Percentiles rank a stretch among this genome's conserved stretches.
Conservation (phyloP, 805 yeast genomes). For the Gaillardinia entomophila region DNA sequence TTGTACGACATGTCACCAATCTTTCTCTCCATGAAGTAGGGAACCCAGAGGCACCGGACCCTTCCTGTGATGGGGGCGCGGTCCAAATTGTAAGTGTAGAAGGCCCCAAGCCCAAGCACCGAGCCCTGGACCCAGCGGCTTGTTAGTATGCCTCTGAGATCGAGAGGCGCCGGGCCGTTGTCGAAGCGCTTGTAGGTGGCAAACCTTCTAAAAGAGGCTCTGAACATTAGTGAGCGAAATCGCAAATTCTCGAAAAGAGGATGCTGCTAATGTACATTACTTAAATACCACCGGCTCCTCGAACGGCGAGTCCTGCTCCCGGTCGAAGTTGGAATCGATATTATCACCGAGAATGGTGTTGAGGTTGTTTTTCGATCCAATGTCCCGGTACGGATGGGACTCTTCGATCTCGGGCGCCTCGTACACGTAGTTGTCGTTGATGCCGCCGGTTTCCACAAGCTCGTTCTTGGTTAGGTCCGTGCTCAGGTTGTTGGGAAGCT, state of each 20-base stretch:
- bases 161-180: background rate
- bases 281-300: background rate
- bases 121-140: background rate
- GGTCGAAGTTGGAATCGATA: background rate
- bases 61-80: constrained; percentile 80
- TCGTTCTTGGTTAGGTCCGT: constrained; percentile 15
- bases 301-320: background rate
- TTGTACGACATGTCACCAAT: constrained; percentile 62
- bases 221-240: background rate
- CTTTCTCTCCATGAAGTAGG: constrained; percentile 54
- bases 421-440: constrained; percentile 28
- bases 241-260: background rate
- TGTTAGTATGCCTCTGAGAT: background rate
- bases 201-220: constrained; percentile 1
- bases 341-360: too few relatives aligned
- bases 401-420: constrained; percentile 7
- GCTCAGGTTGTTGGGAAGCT: constrained; percentile 17
- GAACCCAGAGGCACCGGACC: constrained; percentile 64
- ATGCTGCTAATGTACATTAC: too few relatives aligned
- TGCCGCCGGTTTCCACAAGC: constrained; percentile 14
- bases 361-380: too few relatives aligned
- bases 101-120: constrained; percentile 9
- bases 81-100: constrained; percentile 44
- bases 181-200: constrained; percentile 16
- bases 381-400: constrained; percentile 5